A percentile compares a stretch with the other conserved stretches of the same genome.
These are phyloP conservation scores for Tetrapisispora nanseiensis DNA, from an alignment of 805 yeast genomes.

Conservation along the genomic window DNA sequence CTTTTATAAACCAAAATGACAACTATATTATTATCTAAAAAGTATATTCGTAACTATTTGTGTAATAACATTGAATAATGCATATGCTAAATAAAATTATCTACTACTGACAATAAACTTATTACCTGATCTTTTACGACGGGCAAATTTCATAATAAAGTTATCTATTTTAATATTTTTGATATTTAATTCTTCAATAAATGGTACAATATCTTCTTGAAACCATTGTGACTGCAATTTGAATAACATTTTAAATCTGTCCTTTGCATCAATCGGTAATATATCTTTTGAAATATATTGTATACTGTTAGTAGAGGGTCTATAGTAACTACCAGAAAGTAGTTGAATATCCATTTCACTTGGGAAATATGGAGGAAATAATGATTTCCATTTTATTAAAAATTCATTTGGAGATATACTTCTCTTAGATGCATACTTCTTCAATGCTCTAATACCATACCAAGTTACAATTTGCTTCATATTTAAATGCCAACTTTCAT, in stretches of 20 bases:
- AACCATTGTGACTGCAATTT: slow-evolving; percentile 49
- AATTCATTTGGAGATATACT: slow-evolving; percentile 41
- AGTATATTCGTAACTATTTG: no score
- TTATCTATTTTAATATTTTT: slow-evolving; percentile 46
- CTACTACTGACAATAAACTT: slow-evolving; percentile 30
- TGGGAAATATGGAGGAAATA: slow-evolving; percentile 53
- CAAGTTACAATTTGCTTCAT: slow-evolving; percentile 40
- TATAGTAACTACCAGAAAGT: slow-evolving; percentile 46
- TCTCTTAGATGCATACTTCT: slow-evolving; percentile 27
- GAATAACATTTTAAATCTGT: slow-evolving; percentile 45
- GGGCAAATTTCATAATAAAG: slow-evolving; percentile 54
- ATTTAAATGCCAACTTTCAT: slow-evolving; percentile 31
- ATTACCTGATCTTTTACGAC: slow-evolving; percentile 39
- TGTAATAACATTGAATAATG: no score
- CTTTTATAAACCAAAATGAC: no score
- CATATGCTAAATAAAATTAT: slow-evolving; percentile 3
- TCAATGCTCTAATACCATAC: slow-evolving; percentile 52
- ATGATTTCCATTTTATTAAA: slow-evolving; percentile 50
- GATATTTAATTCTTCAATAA: slow-evolving; percentile 47
- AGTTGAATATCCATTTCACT: slow-evolving; percentile 45
- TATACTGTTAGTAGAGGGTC: slow-evolving; percentile 40
- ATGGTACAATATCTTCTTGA: slow-evolving; percentile 53
- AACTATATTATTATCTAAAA: no score
- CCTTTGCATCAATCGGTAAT: slow-evolving; percentile 40
- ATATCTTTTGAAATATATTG: slow-evolving; percentile 42